Conservation (phyloP, 108 stramenopile species). For the Skeletonema grethae region DNA sequence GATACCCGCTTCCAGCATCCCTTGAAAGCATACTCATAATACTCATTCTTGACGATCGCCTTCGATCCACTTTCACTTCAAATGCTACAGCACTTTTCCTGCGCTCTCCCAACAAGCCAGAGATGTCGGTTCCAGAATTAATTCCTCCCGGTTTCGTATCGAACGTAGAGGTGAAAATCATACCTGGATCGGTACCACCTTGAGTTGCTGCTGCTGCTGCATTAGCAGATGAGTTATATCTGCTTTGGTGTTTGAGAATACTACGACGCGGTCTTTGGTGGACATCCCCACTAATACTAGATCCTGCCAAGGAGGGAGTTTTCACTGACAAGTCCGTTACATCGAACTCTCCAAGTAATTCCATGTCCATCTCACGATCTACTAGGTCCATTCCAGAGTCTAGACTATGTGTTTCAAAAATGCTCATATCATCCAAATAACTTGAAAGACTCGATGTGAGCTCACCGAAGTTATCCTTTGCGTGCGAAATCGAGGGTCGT, state of each 20-base stretch:
- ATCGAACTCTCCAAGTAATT: constrained; percentile 34
- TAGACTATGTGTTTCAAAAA: constrained; percentile 34
- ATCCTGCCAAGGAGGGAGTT: not conserved
- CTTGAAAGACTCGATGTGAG: constrained; percentile 17
- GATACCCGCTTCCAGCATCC: constrained; percentile 21
- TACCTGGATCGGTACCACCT: constrained; percentile 27
- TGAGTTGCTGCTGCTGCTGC: constrained; percentile 17
- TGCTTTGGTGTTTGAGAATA: constrained; percentile 27
- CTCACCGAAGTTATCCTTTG: constrained; percentile 10
- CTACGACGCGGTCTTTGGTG: constrained; percentile 13
- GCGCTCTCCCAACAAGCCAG: constrained; percentile 30
- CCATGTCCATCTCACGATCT: constrained; percentile 40
- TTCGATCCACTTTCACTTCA: constrained; percentile 19
- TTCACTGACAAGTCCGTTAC: not conserved
- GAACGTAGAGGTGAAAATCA: constrained; percentile 49
- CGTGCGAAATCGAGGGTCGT: not conserved
- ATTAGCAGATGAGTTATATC: constrained; percentile 8
- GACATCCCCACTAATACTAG: not conserved
- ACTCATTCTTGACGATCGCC: constrained; percentile 33
- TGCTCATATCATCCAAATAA: constrained; percentile 32
- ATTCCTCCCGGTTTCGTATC: constrained; percentile 46
- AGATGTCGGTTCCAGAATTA: constrained; percentile 45
- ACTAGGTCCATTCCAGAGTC: constrained; percentile 48
- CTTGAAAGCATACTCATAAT: constrained; percentile 26
- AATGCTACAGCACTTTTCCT: constrained; percentile 39